phyloP scores from a whole-genome alignment of 1,284 basidiomycete species.

The Fomitopsis palustris region DNA sequence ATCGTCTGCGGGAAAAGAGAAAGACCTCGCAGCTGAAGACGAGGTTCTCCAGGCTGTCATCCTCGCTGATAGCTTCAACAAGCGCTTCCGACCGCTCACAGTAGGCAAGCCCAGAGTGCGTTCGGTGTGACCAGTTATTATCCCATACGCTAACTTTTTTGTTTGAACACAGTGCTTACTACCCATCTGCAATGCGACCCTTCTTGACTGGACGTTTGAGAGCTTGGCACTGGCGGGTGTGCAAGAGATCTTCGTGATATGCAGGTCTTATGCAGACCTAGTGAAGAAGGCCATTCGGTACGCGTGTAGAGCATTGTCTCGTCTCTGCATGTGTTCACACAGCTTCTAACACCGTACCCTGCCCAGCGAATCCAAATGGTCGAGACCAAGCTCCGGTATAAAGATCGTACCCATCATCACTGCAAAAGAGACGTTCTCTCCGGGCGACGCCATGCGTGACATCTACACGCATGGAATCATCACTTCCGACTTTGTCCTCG shows the following conservation, averaged over 20 bases:
- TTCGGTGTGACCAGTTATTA: slow-evolving; percentile 4
- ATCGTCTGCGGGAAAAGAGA: slow-evolving; percentile 54
- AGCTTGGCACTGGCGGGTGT: slow-evolving; percentile 89
- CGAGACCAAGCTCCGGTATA: slow-evolving; percentile 69
- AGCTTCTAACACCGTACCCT: slow-evolving; percentile 7
- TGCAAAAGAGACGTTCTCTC: slow-evolving; percentile 84
- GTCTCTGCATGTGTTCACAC: slow-evolving; percentile 3
- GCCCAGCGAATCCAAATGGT: slow-evolving; percentile 75
- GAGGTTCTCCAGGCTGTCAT: slow-evolving; percentile 89
- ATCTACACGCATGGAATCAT: slow-evolving; percentile 93
- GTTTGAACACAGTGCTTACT: slow-evolving; percentile 71
- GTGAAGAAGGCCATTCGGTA: slow-evolving; percentile 81
- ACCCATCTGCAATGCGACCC: slow-evolving; percentile 89
- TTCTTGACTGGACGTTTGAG: slow-evolving; percentile 97
- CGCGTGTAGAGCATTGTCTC: slow-evolving; percentile 22
- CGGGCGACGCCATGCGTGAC: slow-evolving; percentile 95
- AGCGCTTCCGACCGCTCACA: slow-evolving; percentile 87
- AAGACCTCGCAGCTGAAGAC: slow-evolving; percentile 59
- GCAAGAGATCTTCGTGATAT: slow-evolving; percentile 94
- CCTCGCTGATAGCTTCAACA: slow-evolving; percentile 94
- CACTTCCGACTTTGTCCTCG: slow-evolving; percentile 90
- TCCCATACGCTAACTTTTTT: not conserved
- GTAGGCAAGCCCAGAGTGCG: slow-evolving; percentile 77
- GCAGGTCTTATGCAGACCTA: slow-evolving; percentile 81
- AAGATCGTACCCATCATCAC: slow-evolving; percentile 88